These are phyloP conservation scores for Venturia oleaginea DNA, from an alignment of 2,329 filamentous ascomycete genomes.

Conservation along the genomic window DNA sequence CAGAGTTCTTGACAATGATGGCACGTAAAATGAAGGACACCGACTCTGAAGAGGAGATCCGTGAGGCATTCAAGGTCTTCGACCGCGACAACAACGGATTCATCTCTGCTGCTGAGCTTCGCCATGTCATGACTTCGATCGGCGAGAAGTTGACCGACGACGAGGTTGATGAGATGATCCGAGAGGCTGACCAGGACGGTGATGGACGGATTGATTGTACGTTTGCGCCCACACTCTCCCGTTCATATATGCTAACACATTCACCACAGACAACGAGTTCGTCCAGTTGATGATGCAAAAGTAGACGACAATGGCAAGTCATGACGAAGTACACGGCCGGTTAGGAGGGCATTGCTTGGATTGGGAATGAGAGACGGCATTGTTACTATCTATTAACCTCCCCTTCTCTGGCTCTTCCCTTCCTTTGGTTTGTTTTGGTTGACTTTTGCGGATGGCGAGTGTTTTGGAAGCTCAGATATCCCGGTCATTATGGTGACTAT, in stretches of 20 bases:
- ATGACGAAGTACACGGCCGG: neutral
- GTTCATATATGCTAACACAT: neutral
- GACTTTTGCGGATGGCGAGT: neutral
- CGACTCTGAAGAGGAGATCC: constrained; percentile 55
- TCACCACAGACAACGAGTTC: constrained; percentile 43
- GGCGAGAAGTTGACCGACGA: constrained; percentile 55
- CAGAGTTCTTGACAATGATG: constrained; percentile 60
- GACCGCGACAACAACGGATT: constrained; percentile 58
- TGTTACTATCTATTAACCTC: neutral
- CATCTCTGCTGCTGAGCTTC: constrained; percentile 53
- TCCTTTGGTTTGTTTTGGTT: neutral
- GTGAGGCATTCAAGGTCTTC: constrained; percentile 57
- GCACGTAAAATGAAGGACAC: constrained; percentile 52
- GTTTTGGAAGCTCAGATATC: constrained; percentile 4
- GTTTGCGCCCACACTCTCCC: constrained; percentile 18
- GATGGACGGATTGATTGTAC: constrained; percentile 57
- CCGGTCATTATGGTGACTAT: neutral
- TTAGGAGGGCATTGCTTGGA: neutral
- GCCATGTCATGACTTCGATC: constrained; percentile 55
- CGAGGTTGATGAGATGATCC: constrained; percentile 58
- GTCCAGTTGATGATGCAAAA: constrained; percentile 50
- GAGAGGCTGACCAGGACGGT: constrained; percentile 55
- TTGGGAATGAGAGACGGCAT: neutral
- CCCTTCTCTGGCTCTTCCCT: neutral
- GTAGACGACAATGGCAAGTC: constrained; percentile 22